Conservation (phyloP, 495 filamentous ascomycete genomes). For the Margaritispora aquatica region DNA sequence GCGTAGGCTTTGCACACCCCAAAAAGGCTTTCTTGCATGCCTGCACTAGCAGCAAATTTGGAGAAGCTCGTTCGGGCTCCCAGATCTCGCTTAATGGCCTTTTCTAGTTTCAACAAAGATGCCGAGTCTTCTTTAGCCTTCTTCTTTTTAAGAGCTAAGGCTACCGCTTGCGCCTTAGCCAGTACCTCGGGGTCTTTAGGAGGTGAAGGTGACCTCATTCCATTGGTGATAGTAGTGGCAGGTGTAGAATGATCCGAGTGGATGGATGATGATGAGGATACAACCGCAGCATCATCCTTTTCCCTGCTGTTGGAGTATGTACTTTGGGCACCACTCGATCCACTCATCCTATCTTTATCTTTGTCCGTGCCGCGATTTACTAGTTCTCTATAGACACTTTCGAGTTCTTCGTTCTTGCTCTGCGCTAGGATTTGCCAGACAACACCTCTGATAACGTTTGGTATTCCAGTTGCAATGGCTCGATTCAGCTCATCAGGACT, state of each 20-base stretch:
- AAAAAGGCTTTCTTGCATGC: constrained; percentile 90
- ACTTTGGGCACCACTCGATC: constrained; percentile 32
- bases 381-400: constrained; percentile 80
- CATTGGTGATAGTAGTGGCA: constrained; percentile 44
- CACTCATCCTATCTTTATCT: constrained; percentile 53
- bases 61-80: constrained; percentile 94
- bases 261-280: constrained; percentile 73
- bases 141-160: constrained; percentile 60
- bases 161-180: constrained; percentile 58
- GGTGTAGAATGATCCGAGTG: constrained; percentile 73
- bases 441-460: constrained; percentile 87
- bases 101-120: constrained; percentile 76
- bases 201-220: constrained; percentile 49
- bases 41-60: constrained; percentile 80
- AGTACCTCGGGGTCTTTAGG: constrained; percentile 56
- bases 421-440: constrained; percentile 97
- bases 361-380: constrained; percentile 76
- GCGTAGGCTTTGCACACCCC: constrained; percentile 97
- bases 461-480: constrained; percentile 90
- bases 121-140: constrained; percentile 70
- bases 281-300: constrained; percentile 45
- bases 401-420: constrained; percentile 85
- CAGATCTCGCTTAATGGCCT: constrained; percentile 81
- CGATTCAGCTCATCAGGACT: constrained; percentile 82
- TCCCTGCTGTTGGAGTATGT: constrained; percentile 42